A percentile compares a stretch with the other conserved stretches of the same genome.
phyloP scores from a whole-genome alignment of 306 rosid genomes.

The Quercus glauca region DNA sequence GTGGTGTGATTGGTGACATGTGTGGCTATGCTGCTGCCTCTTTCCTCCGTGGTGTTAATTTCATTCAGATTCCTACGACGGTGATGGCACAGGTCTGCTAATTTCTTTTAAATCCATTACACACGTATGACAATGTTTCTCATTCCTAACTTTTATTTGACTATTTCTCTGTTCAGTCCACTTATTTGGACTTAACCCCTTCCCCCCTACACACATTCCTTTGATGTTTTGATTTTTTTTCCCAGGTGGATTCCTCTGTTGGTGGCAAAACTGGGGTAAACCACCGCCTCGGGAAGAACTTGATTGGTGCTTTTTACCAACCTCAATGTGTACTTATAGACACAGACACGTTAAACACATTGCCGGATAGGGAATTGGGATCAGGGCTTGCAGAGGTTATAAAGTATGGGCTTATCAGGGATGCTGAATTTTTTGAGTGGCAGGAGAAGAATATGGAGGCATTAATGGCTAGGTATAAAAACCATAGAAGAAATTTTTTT shows the following conservation, averaged over 20 bases:
- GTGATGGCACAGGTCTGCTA: slow-evolving; percentile 86
- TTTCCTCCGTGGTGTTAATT: slow-evolving; percentile 87
- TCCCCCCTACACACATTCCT: neutral
- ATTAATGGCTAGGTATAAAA: slow-evolving; percentile 66
- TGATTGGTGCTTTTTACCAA: slow-evolving; percentile 93
- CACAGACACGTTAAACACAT: slow-evolving; percentile 71
- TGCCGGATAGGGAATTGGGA: slow-evolving; percentile 88
- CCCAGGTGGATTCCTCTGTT: slow-evolving; percentile 97
- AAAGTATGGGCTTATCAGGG: slow-evolving; percentile 90
- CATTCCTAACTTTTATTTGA: neutral
- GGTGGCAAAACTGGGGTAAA: slow-evolving; percentile 98
- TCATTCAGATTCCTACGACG: slow-evolving; percentile 95
- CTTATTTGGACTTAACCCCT: neutral
- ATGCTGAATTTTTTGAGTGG: slow-evolving; percentile 90
- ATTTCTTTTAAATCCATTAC: neutral
- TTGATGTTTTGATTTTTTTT: neutral
- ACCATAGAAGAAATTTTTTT: neutral
- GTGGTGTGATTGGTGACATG: slow-evolving; percentile 96
- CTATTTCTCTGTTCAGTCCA: neutral
- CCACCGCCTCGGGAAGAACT: slow-evolving; percentile 90
- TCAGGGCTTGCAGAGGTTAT: slow-evolving; percentile 95
- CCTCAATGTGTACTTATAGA: slow-evolving; percentile 93
- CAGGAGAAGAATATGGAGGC: slow-evolving; percentile 84
- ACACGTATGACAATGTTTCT: neutral
- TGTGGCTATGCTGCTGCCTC: slow-evolving; percentile 93